phyloP scores from a whole-genome alignment of 768 basidiomycete species.

The Cystobasidium ongulense region DNA sequence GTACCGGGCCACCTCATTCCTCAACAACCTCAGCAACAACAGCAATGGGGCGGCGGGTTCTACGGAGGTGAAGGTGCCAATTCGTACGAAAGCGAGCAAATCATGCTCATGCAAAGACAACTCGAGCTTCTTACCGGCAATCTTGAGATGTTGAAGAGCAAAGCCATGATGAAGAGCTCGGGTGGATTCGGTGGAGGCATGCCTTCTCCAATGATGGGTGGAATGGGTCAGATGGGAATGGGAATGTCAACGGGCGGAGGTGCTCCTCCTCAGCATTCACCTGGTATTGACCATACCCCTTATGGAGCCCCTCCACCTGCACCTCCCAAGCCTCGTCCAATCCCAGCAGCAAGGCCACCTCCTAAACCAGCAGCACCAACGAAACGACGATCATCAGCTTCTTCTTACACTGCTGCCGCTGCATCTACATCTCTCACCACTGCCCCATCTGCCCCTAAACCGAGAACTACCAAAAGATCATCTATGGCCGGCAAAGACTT shows the following conservation, averaged over 20 bases:
- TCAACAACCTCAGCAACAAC: not conserved
- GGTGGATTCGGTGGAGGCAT: conserved; percentile 50
- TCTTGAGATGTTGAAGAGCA: conserved; percentile 56
- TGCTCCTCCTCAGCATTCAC: conserved; percentile 29
- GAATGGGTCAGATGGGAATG: conserved; percentile 28
- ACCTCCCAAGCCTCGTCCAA: conserved; percentile 5
- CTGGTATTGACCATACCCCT: not conserved
- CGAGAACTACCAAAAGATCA: conserved; percentile 19
- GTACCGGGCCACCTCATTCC: not conserved
- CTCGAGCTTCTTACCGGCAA: conserved; percentile 68
- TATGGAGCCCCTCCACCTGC: conserved; percentile 2
- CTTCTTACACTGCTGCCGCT: conserved; percentile 8
- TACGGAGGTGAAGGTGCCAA: conserved; percentile 1
- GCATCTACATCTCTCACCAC: not conserved
- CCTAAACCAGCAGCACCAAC: conserved; percentile 19
- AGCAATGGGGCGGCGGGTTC: conserved; percentile 22
- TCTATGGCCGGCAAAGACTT: conserved; percentile 12
- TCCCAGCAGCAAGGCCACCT: not conserved
- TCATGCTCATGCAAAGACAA: conserved; percentile 69
- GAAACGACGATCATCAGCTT: conserved; percentile 13
- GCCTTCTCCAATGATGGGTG: conserved; percentile 52
- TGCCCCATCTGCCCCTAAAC: conserved; percentile 25
- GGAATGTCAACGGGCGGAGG: conserved; percentile 25
- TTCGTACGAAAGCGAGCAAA: conserved; percentile 46
- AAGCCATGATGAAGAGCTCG: conserved; percentile 55